A percentile compares a stretch with the other conserved stretches of the same genome.
Conservation (phyloP, 345 rosid genomes). For the Carallia pectinifolia region DNA sequence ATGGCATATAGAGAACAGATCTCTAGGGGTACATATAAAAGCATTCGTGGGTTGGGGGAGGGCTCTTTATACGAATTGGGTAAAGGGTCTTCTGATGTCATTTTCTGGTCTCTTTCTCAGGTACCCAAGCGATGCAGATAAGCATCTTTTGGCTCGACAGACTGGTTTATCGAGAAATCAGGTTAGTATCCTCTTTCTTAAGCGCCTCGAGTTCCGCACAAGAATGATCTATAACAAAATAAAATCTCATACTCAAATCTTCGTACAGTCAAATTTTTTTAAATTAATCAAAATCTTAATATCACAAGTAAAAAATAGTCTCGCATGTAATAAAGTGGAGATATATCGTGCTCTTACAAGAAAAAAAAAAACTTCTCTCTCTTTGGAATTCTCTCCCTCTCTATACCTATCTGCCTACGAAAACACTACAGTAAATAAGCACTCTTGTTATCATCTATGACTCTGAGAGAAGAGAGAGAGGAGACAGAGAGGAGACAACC, state of each 20-base stretch:
- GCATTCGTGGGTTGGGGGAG: background rate
- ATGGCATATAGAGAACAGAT: slow-evolving; percentile 3
- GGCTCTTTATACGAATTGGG: slow-evolving; percentile 33
- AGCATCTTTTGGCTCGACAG: slow-evolving; percentile 97
- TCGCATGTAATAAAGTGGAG: no score
- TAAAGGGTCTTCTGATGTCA: slow-evolving; percentile 57
- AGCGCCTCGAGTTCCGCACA: no score
- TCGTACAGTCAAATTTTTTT: no score
- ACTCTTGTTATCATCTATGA: no score
- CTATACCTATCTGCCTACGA: slow-evolving; percentile 8
- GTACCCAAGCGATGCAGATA: slow-evolving; percentile 99
- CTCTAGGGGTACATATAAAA: slow-evolving; percentile 10
- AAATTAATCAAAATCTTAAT: no score
- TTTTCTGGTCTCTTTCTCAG: slow-evolving; percentile 91
- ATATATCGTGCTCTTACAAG: no score
- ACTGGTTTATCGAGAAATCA: slow-evolving; percentile 98
- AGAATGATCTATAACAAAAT: no score
- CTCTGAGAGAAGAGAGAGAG: no score
- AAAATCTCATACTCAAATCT: no score
- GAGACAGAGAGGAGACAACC: slow-evolving; percentile 19
- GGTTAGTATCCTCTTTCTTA: slow-evolving; percentile 49
- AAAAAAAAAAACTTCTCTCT: no score
- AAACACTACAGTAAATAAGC: background rate
- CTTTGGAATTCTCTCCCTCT: background rate
- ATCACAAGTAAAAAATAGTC: no score